Base-by-base conservation (phyloP, 1,284 basidiomycete genomes). In the Trichosporon sp. region DNA sequence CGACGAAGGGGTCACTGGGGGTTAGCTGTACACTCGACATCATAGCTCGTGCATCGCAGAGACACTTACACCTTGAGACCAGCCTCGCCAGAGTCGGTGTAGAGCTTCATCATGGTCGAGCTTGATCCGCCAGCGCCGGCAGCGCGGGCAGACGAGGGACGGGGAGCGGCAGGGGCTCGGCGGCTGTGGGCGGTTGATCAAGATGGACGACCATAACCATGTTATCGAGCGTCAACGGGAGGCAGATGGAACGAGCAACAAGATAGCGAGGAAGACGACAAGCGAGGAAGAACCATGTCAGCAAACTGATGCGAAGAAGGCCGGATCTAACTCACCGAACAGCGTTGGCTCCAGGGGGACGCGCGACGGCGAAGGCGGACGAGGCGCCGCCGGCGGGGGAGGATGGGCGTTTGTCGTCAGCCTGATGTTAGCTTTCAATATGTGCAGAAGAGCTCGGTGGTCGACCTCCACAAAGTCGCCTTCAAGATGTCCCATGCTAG, bases 91-190 rank as follows among this genome's bases (percentile, higher is more conserved):
- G 96, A 94, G 75, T 87, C 86, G 46, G 96, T 98, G 89, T 98
- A 98, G 14, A 99, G 89, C 85, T 94, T 94, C 81, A 99, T 89
- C 96, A 99, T 98, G 72, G 96, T 99, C 87, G 92, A 96, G 72
- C 91, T 94, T 65, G 93, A 96, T 70, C 96, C 96, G 70, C 96
- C 96, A 68, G 95, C 95, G 69, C 96, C 96, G 35, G 96, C 96
- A 51, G 95, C 91, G 66, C 96, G 90, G 19, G 92, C 85, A 6
- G 94, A 96, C 80, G 94, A 93, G 43, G 96, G 95, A 83, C 89
- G 91, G 67, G 91, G 86, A 16, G 87, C 91, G 56, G 89, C 85
- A 66, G 90, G 87, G 73, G 93, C 92, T 81, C 95, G 89, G 84
- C 95, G 91, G 79, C 93, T 95, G 76, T 31, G 65, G n/a, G 4